phyloP scores from a whole-genome alignment of 2,329 filamentous ascomycete genomes.

The Cryphonectria parasitica region DNA sequence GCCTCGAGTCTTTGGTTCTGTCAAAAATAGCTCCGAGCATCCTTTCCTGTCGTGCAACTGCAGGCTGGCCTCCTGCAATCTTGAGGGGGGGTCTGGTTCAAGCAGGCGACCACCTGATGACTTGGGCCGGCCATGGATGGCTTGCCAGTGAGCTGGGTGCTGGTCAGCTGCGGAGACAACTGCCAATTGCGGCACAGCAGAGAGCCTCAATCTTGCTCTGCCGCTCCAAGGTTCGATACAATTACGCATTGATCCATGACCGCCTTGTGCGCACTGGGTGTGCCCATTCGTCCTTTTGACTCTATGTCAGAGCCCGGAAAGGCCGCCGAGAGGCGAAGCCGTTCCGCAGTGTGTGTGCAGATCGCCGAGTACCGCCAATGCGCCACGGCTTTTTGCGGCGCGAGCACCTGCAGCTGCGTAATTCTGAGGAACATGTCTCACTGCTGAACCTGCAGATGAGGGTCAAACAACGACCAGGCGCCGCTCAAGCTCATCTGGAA shows the following conservation, averaged over 20 bases:
- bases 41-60: slow-evolving; percentile 4
- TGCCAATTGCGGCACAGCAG: background rate
- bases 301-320: background rate
- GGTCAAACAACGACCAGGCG: background rate
- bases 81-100: background rate
- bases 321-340: background rate
- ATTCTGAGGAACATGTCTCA: background rate
- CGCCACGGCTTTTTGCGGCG: background rate
- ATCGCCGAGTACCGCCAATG: background rate
- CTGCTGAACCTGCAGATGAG: background rate
- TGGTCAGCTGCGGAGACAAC: slow-evolving; percentile 1
- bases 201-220: background rate
- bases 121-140: background rate
- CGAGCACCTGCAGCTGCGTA: background rate
- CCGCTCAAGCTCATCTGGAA: background rate
- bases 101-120: background rate
- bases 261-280: background rate
- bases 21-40: slow-evolving; percentile 13
- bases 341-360: background rate
- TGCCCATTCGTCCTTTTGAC: background rate
- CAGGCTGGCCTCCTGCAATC: background rate
- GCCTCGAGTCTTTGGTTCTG: background rate
- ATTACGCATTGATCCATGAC: background rate
- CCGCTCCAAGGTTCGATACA: background rate
- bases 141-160: background rate